Percentiles rank a stretch among this genome's conserved stretches.
Evolutionary conservation across 495 filamentous ascomycete genomes (phyloP).

Genomic region (Trichoderma erinaceum): DNA sequence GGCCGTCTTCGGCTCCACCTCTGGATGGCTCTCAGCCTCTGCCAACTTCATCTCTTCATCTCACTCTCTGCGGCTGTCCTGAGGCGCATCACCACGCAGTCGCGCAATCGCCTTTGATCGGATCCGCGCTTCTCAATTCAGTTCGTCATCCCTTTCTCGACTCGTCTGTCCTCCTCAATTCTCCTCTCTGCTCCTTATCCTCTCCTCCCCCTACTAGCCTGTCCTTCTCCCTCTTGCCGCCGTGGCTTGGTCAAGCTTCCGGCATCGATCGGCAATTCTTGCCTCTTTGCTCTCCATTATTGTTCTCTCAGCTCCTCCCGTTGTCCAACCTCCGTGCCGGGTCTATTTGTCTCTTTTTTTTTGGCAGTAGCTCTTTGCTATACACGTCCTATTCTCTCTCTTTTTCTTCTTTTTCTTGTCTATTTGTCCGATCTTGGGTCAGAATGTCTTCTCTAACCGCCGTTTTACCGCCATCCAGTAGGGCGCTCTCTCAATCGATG

Average conservation of each 20-base stretch:
- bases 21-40: neutral
- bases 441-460: constrained; percentile 15
- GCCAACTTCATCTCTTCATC: constrained; percentile 4
- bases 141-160: constrained; percentile 14
- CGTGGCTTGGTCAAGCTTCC: neutral
- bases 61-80: neutral
- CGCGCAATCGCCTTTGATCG: neutral
- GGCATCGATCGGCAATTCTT: neutral
- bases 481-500: neutral
- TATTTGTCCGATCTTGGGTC: neutral
- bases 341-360: neutral
- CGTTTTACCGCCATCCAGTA: constrained; percentile 1
- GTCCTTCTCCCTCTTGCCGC: neutral
- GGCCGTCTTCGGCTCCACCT: constrained; percentile 14
- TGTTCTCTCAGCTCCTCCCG: neutral
- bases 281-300: neutral
- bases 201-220: neutral
- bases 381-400: neutral
- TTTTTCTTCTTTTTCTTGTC: neutral
- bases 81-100: constrained; percentile 9
- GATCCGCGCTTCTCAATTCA: constrained; percentile 11
- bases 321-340: neutral
- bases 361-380: constrained; percentile 4
- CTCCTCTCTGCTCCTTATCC: neutral
- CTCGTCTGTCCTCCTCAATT: neutral